phyloP scores from a whole-genome alignment of 441 rosid genomes.

The Brassica hybrid region DNA sequence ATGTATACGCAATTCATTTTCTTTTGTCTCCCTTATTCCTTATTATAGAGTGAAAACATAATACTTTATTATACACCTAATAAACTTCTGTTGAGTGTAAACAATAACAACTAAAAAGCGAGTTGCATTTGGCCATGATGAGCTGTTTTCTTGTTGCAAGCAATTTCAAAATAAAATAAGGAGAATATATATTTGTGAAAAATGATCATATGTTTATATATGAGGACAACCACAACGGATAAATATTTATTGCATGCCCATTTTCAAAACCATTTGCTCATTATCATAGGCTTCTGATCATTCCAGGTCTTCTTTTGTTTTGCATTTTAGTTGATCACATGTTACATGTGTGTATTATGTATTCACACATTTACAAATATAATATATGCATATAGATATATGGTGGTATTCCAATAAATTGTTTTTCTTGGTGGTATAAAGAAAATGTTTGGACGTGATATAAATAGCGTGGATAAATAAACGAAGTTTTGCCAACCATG shows the following conservation, averaged over 20 bases:
- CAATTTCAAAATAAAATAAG: constrained; percentile 3
- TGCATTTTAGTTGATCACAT: constrained; percentile 3
- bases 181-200: too few species aligned
- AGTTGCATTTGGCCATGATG: constrained; percentile 10
- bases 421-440: background rate
- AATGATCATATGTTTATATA: background rate
- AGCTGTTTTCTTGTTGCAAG: constrained; percentile 30
- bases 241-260: constrained; percentile 20
- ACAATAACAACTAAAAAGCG: constrained; percentile 11
- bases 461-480: background rate
- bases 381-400: background rate
- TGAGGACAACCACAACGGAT: constrained; percentile 34
- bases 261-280: constrained; percentile 9
- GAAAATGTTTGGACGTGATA: background rate
- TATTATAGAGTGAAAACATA: too few species aligned
- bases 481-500: background rate
- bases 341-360: background rate
- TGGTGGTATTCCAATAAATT: background rate
- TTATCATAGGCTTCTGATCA: constrained; percentile 23
- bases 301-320: constrained; percentile 11
- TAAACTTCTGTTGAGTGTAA: constrained; percentile 24
- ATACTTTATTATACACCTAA: background rate
- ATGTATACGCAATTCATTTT: constrained; percentile 37
- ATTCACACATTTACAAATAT: constrained; percentile 5
- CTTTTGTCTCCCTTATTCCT: background rate